Percentiles rank a stretch among this genome's conserved stretches.
Conservation (phyloP, 768 basidiomycete genomes). For the Rubroboletus pulcherrimus region DNA sequence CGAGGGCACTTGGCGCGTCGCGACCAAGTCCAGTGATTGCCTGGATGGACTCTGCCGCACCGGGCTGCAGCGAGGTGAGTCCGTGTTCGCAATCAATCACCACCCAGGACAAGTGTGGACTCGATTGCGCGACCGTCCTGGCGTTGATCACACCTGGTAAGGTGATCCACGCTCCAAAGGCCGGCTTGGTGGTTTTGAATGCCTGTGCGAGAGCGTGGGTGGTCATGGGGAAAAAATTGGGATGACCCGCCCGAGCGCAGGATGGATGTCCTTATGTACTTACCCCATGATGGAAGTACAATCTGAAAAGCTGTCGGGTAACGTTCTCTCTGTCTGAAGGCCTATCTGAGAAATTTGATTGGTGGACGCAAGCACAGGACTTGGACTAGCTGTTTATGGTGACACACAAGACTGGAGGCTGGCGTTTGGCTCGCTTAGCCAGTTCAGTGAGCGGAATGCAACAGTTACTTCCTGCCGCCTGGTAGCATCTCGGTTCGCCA, state of each 20-base stretch:
- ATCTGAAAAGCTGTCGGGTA: too few species aligned
- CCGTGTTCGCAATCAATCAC: constrained; percentile 70
- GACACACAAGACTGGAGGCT: too few species aligned
- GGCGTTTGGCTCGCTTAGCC: too few species aligned
- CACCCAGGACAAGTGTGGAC: constrained; percentile 58
- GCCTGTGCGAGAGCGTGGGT: constrained; percentile 51
- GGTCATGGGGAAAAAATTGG: constrained; percentile 35
- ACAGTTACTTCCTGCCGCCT: too few species aligned
- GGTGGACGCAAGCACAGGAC: too few species aligned
- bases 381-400: too few species aligned
- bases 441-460: too few species aligned
- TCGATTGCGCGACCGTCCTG: constrained; percentile 54
- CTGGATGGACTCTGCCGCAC: constrained; percentile 51
- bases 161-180: constrained; percentile 67
- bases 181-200: constrained; percentile 53
- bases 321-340: too few species aligned
- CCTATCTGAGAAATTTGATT: too few species aligned
- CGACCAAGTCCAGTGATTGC: constrained; percentile 48
- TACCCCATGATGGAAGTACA: too few species aligned
- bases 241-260: background rate
- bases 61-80: constrained; percentile 50
- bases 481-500: too few species aligned
- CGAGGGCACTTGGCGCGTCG: constrained; percentile 49
- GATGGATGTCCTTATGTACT: constrained; percentile 4
- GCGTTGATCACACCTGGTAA: constrained; percentile 57